Evolutionary conservation across 768 basidiomycete genomes (phyloP), one percentile per base, ranked within the genome.

Genomic region (Leucocoprinus birnbaumii): DNA sequence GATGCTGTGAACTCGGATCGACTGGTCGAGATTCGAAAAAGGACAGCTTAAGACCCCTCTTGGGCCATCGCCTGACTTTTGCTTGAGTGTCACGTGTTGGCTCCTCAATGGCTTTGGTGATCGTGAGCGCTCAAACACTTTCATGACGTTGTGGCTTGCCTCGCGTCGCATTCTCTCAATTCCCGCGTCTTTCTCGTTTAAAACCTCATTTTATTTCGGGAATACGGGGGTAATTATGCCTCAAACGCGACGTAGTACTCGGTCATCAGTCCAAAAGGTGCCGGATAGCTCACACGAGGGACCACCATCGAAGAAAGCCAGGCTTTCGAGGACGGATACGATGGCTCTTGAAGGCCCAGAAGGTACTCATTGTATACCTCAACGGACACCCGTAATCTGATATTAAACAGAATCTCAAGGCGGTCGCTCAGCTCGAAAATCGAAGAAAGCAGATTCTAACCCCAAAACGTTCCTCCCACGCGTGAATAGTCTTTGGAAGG

Each of bases 401-500:
- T 16, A 24, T 47, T 11, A 24, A 13, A 26, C n/a, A 35, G 19
- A 31, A 25, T 5, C 27, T 43, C 37, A 7, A 16, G 43, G 26
- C 14, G 18, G 8, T 4, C 40, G n/a, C 22, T 16, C 18, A 31
- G 24, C n/a, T 65, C 62, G 52, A 43, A 58, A 3, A 62, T 40
- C 44, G 1, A 61, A 59, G 40, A 24, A 52, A 21, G 49, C 54
- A 5, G 31, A 11, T 31, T 31, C 53, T 3, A 67, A 70, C 43
- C 48, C 56, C 6, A 55, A 35, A 26, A 43, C 52, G 3, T 66
- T 71, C 51, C 67, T 70, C n/a, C 58, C 64, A n/a, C 68, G 75
- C 19, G 56, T 62, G 3, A 58, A 64, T 0, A 78, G 72, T 42
- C 61, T 64, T 0, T 89, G 86, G 85, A 87, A 87, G 64, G 74